Conservation (phyloP, 257 asterid species). For the Jasminum sambac region DNA sequence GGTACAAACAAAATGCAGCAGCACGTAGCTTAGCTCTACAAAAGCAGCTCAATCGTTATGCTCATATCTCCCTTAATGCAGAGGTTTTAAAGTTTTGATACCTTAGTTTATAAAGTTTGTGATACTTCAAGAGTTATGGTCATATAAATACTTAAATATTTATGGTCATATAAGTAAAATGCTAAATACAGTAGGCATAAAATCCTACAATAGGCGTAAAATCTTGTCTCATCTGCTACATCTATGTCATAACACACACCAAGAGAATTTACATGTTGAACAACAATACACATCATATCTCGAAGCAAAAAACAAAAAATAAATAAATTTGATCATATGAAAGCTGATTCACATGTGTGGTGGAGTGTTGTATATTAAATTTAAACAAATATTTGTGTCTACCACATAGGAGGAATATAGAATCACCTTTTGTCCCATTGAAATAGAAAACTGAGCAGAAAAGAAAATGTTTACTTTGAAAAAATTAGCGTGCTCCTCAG, state of each 20-base stretch:
- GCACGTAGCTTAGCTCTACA: conserved; percentile 58
- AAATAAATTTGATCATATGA: neutral
- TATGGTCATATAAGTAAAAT: conserved; percentile 6
- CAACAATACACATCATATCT: too few species aligned
- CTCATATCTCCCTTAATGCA: conserved; percentile 69
- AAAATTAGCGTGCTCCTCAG: conserved; percentile 12
- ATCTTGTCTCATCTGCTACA: neutral
- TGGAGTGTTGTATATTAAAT: neutral
- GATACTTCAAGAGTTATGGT: conserved; percentile 1
- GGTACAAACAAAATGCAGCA: conserved; percentile 75
- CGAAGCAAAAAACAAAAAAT: neutral
- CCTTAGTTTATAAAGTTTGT: conserved; percentile 13
- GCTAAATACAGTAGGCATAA: neutral
- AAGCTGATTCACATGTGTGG: neutral
- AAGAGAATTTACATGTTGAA: neutral
- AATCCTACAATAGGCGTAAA: conserved; percentile 5
- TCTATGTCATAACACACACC: neutral
- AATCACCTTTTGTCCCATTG: neutral
- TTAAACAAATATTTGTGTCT: neutral
- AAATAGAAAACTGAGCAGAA: conserved; percentile 2
- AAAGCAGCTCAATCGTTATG: conserved; percentile 82
- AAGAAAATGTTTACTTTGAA: conserved; percentile 34
- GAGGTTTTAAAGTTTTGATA: conserved; percentile 55
- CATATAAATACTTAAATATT: neutral
- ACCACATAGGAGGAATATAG: neutral